Evolutionary conservation across 805 yeast genomes (phyloP).

Genomic region (Candida schatavii): DNA sequence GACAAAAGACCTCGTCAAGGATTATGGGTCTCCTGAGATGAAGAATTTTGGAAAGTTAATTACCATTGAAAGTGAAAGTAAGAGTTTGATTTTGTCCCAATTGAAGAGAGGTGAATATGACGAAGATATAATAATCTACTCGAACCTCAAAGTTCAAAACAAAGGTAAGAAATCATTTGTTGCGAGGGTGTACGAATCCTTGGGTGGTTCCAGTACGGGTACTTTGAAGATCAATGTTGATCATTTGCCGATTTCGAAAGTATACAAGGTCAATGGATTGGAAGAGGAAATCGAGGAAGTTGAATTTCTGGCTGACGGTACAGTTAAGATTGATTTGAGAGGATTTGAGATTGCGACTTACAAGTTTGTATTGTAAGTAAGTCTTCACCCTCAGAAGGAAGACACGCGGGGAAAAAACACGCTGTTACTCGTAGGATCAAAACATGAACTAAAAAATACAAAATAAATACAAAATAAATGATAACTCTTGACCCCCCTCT

Average conservation of each 20-base stretch:
- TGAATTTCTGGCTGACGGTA: slow-evolving; percentile 31
- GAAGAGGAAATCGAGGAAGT: slow-evolving; percentile 50
- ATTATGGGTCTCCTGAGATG: background rate
- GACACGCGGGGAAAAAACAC: background rate
- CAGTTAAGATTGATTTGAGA: slow-evolving; percentile 45
- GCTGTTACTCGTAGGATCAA: background rate
- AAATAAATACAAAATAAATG: background rate
- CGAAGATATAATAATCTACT: slow-evolving; percentile 47
- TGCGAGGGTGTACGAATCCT: slow-evolving; percentile 77
- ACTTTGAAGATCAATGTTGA: slow-evolving; percentile 39
- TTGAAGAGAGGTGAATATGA: slow-evolving; percentile 90
- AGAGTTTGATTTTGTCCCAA: slow-evolving; percentile 65
- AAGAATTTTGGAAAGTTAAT: slow-evolving; percentile 13
- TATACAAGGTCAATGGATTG: slow-evolving; percentile 56
- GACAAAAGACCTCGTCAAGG: slow-evolving; percentile 11
- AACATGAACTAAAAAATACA: background rate
- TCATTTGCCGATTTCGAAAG: slow-evolving; percentile 40
- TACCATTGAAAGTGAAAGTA: slow-evolving; percentile 40
- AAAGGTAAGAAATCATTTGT: slow-evolving; percentile 47
- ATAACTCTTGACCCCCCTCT: no score
- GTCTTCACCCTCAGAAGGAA: no score
- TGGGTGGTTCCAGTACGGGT: slow-evolving; percentile 75
- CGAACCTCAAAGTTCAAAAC: slow-evolving; percentile 43
- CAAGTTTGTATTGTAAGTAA: slow-evolving; percentile 41
- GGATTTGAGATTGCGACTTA: slow-evolving; percentile 79